Conservation (phyloP, 305 asterid species). For the Solanum aculeatissimum region DNA sequence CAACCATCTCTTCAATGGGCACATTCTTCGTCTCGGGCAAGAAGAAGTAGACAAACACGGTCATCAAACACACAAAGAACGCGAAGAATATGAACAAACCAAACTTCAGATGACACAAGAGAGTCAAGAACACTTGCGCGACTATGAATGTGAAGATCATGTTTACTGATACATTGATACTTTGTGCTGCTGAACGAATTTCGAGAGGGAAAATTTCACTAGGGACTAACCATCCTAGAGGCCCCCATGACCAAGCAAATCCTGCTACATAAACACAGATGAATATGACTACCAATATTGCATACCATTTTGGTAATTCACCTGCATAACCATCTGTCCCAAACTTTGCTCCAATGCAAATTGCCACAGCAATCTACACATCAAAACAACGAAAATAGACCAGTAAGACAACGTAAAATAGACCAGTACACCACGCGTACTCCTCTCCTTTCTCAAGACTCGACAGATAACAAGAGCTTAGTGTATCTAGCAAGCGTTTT, state of each 20-base stretch:
- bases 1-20: constrained; percentile 61
- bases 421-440: no score
- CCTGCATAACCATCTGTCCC: constrained; percentile 45
- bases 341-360: constrained; percentile 35
- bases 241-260: constrained; percentile 86
- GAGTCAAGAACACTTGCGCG: constrained; percentile 48
- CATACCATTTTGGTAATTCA: constrained; percentile 45
- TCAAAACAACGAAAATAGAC: not conserved
- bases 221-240: constrained; percentile 62
- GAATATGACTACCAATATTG: constrained; percentile 46
- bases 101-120: constrained; percentile 62
- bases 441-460: not conserved
- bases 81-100: constrained; percentile 66
- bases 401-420: not conserved
- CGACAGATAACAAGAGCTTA: not conserved
- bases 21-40: constrained; percentile 86
- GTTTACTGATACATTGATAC: constrained; percentile 57
- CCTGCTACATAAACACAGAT: constrained; percentile 61
- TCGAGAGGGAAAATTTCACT: constrained; percentile 74
- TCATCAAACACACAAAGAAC: constrained; percentile 48
- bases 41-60: constrained; percentile 35
- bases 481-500: accelerated
- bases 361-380: constrained; percentile 33
- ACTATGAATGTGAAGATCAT: constrained; percentile 47
- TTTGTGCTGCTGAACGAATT: constrained; percentile 71